A percentile compares a stretch with the other conserved stretches of the same genome.
phyloP scores from a whole-genome alignment of 2,329 filamentous ascomycete species.

The Pseudocercospora musae region DNA sequence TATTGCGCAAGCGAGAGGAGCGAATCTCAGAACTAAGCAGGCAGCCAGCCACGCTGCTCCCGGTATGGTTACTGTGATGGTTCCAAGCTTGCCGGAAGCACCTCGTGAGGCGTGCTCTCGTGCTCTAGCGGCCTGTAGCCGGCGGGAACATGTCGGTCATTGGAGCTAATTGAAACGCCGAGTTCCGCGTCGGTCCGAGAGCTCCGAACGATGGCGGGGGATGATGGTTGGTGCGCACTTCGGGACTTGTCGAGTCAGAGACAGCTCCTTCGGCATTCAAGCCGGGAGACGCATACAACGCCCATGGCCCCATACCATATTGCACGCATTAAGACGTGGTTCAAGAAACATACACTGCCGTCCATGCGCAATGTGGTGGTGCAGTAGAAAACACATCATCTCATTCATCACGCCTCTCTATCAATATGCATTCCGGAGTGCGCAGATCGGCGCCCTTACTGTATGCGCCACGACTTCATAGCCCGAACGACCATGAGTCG shows the following conservation, averaged over 20 bases:
- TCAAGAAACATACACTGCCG: not conserved
- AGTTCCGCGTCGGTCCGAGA: no score
- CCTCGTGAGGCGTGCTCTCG: not conserved
- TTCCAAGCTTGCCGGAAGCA: not conserved
- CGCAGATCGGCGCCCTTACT: not conserved
- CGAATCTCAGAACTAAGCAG: no score
- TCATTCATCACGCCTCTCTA: not conserved
- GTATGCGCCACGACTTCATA: slow-evolving; percentile 4
- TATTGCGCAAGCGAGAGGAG: not conserved
- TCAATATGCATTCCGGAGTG: not conserved
- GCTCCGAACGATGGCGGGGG: no score
- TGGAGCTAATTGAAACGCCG: no score
- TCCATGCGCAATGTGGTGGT: not conserved
- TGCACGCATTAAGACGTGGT: not conserved
- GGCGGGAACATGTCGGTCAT: not conserved
- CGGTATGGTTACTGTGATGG: no score
- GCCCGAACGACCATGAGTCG: not conserved
- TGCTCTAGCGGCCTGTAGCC: not conserved
- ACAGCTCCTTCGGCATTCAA: not conserved
- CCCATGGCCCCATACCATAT: not conserved
- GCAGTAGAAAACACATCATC: not conserved
- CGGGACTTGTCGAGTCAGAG: slow-evolving; percentile 11
- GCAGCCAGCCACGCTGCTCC: not conserved
- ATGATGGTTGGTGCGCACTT: no score
- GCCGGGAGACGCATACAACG: not conserved